Evolutionary conservation across 805 yeast genomes (phyloP), one percentile per base, ranked within the genome.

Genomic region (Ogataea pilisensis): DNA sequence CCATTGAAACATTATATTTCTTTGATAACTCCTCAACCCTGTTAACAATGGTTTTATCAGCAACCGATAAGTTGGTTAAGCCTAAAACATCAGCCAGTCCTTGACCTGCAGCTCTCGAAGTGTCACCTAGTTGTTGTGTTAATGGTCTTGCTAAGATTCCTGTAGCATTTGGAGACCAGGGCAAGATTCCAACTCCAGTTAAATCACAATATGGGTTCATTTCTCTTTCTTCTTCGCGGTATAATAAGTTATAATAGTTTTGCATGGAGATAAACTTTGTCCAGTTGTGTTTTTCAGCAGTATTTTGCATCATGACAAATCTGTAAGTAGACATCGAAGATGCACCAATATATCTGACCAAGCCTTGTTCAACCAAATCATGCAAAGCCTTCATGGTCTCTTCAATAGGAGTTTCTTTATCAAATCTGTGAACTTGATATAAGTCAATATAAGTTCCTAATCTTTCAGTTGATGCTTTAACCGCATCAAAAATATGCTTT

Each of bases 221-320:
- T 53, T 81, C 86, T 14, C 78, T 61, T 55, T 81, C 87, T 41
- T 80, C 85, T 52, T 80, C 85, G n/a, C 87, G 64, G 48, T 75
- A 65, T 3, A 79, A 38, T 46, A 80, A 61, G 50, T 77, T 79
- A 58, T 78, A 76, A 53, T 63, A 72, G 46, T 73, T 73, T 58
- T 81, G 86, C 75, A 78, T 73, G 17, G 73, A 64, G 39, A 80
- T 67, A 46, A 81, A 81, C 54, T 76, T 78, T 45, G 66, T 65
- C 81, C 81, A 80, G 25, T 71, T 72, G 47, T 70, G 47, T 52
- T 65, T 66, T 42, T 80, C 83, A 3, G 87, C 86, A 41, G 69
- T 59, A 44, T 58, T 62, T 53, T 81, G 86, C 51, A 76, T 50
- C 50, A 68, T 70, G 2, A 69, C 76, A 54, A 80, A 79, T 49